These are phyloP conservation scores for Melampsora americana DNA, from an alignment of 1,284 basidiomycete genomes.

Conservation along the genomic window DNA sequence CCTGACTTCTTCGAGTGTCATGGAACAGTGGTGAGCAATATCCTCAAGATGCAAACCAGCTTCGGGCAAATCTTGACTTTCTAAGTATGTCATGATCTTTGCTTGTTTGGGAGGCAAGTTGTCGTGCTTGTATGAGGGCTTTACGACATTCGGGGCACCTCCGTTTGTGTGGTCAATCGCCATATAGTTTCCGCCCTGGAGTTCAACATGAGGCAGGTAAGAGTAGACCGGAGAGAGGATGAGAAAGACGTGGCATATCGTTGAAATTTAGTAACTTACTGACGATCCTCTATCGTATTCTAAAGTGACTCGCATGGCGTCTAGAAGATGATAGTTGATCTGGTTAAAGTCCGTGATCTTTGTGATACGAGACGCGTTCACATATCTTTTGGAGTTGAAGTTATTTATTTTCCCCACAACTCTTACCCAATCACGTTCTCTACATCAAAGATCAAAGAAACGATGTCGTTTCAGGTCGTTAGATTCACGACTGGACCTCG, in stretches of 20 bases:
- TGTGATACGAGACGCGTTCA: constrained; percentile 73
- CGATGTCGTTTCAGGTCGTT: not conserved
- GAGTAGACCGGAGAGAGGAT: constrained; percentile 31
- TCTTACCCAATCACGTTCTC: constrained; percentile 75
- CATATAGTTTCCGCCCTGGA: not conserved
- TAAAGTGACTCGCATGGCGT: constrained; percentile 60
- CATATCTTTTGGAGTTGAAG: constrained; percentile 76
- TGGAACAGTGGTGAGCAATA: constrained; percentile 46
- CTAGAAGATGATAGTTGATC: constrained; percentile 72
- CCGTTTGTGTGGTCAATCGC: not conserved
- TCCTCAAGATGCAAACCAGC: constrained; percentile 48
- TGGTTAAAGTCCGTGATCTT: constrained; percentile 71
- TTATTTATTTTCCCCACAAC: constrained; percentile 84
- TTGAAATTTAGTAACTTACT: constrained; percentile 50
- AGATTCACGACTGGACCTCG: not conserved
- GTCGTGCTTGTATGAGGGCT: constrained; percentile 56
- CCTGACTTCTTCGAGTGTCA: constrained; percentile 59
- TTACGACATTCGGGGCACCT: constrained; percentile 27
- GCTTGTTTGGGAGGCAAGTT: constrained; percentile 65
- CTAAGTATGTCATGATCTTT: constrained; percentile 59
- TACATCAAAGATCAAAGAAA: constrained; percentile 51
- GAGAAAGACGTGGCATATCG: constrained; percentile 13
- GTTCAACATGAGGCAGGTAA: not conserved
- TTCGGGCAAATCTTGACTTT: constrained; percentile 22
- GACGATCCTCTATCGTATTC: constrained; percentile 57